Percentiles rank a stretch among this genome's conserved stretches.
Evolutionary conservation across 2,329 filamentous ascomycete genomes (phyloP).

Genomic region (Colletotrichum sp.): DNA sequence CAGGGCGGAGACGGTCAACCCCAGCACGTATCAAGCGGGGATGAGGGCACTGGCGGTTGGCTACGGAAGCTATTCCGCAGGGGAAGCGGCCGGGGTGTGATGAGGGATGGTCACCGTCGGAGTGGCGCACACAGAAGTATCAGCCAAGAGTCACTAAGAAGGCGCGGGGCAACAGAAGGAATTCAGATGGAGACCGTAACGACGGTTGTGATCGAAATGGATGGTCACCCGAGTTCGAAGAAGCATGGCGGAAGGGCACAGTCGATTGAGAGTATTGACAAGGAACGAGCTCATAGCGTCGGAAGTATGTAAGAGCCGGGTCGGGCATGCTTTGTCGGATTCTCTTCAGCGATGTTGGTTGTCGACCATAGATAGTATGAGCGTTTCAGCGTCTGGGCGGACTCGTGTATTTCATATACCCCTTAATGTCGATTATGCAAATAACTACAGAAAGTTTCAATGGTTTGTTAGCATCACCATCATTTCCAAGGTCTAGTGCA

Average conservation of each 20-base stretch:
- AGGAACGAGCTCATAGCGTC: conserved; percentile 11
- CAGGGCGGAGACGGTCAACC: conserved; percentile 9
- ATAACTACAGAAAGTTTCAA: accelerated
- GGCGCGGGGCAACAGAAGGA: conserved; percentile 23
- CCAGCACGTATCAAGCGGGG: background rate
- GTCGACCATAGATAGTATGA: background rate
- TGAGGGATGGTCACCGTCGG: background rate
- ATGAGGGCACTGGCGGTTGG: conserved; percentile 15
- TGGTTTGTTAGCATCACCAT: accelerated
- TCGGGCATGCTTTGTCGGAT: background rate
- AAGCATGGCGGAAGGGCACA: background rate
- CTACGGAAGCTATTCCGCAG: conserved; percentile 3
- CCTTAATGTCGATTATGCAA: background rate
- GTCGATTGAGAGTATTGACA: conserved; percentile 7
- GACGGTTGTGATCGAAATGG: conserved; percentile 43
- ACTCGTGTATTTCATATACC: conserved; percentile 8
- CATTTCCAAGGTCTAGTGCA: accelerated
- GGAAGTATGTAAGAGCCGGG: background rate
- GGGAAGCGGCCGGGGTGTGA: background rate
- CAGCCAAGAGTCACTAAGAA: conserved; percentile 13
- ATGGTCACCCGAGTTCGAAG: background rate
- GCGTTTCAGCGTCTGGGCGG: background rate
- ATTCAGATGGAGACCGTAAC: conserved; percentile 52
- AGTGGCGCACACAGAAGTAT: conserved; percentile 3
- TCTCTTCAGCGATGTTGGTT: background rate